Evolutionary conservation across 177 flowering plant genomes (phyloP), one percentile per base, ranked within the genome.

Genomic region (Vitis hybrid): DNA sequence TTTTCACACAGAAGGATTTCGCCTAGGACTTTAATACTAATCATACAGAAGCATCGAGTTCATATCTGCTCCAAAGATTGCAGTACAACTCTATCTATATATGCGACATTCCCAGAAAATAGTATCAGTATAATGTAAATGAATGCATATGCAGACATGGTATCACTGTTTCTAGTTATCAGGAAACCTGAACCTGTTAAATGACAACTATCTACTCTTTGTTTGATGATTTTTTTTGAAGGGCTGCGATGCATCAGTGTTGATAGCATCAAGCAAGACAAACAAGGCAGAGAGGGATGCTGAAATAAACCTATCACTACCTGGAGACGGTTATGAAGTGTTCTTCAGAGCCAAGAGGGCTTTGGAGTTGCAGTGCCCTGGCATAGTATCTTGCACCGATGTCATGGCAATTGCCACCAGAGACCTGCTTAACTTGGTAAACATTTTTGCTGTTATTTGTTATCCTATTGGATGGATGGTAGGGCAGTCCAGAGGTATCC

Each of bases 301-400:
- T 26, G 68, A 70, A 51, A 74, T 74, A 22, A 77, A 77, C 29
- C 66, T 56, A 10, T 74, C 77, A 12, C 50, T 77, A 22, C 69
- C 77, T 11, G 77, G 77, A 51, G 77, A 77, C 18, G 77, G 73
- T 3, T 77, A 67, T 16, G 80, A 70, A 9, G 64, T 70, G 56
- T 56, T 77, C 65, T 64, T 70, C 71, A 66, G 69, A 57, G 74
- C 80, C 50, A 77, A 77, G 68, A 72, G 72, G 16, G 80, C 80
- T 3, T n/a, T 80, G 63, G 83, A 80, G 70, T 9, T 74, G 29
- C 73, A 77, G 56, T 80, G 83, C 48, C 80, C 80, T 10, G 76
- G 76, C 10, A 50, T 70, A 8, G 81, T 80, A 8, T 80, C 83
- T 11, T 80, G 83, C 61, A 67, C 83, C 0, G 83, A 80, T 64